These are phyloP conservation scores for Backusella australiensis DNA, from an alignment of 192 early-diverging fungal species.

Conservation along the genomic window DNA sequence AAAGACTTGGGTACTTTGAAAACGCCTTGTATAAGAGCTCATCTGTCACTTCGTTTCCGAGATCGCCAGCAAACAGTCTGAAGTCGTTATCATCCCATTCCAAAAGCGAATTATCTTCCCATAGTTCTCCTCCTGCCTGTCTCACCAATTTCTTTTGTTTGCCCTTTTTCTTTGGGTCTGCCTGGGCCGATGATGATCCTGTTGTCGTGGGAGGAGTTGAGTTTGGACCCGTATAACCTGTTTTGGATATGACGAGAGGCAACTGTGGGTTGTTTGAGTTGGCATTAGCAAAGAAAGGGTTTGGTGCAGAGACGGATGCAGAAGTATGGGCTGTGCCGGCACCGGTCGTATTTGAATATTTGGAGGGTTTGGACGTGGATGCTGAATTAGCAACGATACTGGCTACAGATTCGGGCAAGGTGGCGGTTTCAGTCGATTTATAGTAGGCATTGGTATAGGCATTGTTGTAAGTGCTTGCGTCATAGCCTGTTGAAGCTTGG, in stretches of 20 bases:
- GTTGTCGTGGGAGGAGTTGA: background rate
- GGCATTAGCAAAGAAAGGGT: background rate
- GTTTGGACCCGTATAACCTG: slow-evolving; percentile 9
- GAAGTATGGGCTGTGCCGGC: background rate
- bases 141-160: slow-evolving; percentile 71
- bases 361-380: background rate
- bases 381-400: background rate
- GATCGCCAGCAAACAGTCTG: slow-evolving; percentile 89
- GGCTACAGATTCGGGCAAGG: slow-evolving; percentile 11
- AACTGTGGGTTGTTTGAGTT: slow-evolving; percentile 5
- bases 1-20: slow-evolving; percentile 81
- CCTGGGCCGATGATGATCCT: background rate
- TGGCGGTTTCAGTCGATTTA: background rate
- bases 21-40: slow-evolving; percentile 80
- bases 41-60: slow-evolving; percentile 91
- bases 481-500: background rate
- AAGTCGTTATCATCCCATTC: slow-evolving; percentile 93
- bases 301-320: background rate
- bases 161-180: slow-evolving; percentile 30
- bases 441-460: slow-evolving; percentile 4
- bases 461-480: background rate
- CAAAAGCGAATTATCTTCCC: slow-evolving; percentile 86
- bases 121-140: slow-evolving; percentile 87
- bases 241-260: slow-evolving; percentile 1
- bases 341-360: background rate